phyloP scores from a whole-genome alignment of 164 flowering plant genomes.

The Stephania yunnanensis region DNA sequence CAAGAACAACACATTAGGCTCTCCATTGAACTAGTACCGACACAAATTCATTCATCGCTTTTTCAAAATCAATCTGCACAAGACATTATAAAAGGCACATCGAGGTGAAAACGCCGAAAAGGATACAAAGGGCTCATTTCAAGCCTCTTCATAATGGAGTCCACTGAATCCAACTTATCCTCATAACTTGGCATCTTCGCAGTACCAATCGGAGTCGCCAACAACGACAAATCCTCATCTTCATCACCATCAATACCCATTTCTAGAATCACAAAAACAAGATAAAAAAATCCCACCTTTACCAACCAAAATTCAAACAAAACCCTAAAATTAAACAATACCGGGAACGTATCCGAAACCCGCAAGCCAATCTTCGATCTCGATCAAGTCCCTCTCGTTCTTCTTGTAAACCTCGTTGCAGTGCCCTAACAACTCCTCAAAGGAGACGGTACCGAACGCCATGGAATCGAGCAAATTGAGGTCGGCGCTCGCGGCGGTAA shows the following conservation, averaged over 20 bases:
- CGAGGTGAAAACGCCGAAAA: slow-evolving; percentile 2
- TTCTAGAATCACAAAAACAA: slow-evolving; percentile 12
- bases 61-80: background rate
- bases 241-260: slow-evolving; percentile 31
- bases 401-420: slow-evolving; percentile 63
- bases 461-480: slow-evolving; percentile 72
- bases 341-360: slow-evolving; percentile 45
- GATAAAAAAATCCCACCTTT: background rate
- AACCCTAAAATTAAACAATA: slow-evolving; percentile 2
- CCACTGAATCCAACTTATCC: slow-evolving; percentile 16
- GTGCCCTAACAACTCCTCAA: slow-evolving; percentile 84
- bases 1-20: slow-evolving; percentile 16
- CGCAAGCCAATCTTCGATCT: slow-evolving; percentile 47
- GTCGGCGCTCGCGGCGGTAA: slow-evolving; percentile 40
- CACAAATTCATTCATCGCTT: background rate
- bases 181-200: slow-evolving; percentile 2
- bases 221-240: slow-evolving; percentile 16
- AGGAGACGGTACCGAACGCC: slow-evolving; percentile 77
- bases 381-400: slow-evolving; percentile 41
- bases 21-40: background rate
- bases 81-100: no score
- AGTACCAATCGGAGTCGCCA: slow-evolving; percentile 19
- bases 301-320: background rate
- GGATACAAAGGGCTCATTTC: slow-evolving; percentile 72
- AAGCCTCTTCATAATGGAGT: slow-evolving; percentile 26